Conservation (phyloP, 192 early-diverging fungal species). For the Backusella westeae region DNA sequence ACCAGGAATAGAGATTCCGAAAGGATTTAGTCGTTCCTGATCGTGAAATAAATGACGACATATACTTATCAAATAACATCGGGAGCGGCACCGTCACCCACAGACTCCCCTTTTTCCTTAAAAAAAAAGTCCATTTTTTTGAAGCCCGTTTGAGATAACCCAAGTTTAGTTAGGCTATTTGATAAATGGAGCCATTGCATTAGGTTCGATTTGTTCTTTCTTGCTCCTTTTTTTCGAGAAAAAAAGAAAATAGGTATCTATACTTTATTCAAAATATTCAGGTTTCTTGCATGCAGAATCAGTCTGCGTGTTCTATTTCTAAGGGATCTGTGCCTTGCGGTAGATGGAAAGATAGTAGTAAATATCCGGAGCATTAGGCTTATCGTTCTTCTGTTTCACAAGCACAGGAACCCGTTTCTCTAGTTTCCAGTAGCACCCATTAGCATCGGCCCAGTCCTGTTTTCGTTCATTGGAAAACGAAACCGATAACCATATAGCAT, state of each 20-base stretch:
- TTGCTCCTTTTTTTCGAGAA: not conserved
- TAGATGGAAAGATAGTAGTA: constrained; percentile 5
- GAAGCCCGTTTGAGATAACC: not conserved
- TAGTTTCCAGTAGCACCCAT: not conserved
- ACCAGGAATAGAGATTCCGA: too few species aligned
- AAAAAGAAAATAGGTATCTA: not conserved
- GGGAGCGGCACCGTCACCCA: not conserved
- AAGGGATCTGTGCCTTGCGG: not conserved
- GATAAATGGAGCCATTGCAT: not conserved
- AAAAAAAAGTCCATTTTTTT: not conserved
- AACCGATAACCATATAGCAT: constrained; percentile 18
- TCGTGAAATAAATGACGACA: too few species aligned
- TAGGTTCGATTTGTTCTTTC: not conserved
- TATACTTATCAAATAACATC: too few species aligned
- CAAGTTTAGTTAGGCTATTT: not conserved
- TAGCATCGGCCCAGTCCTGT: not conserved
- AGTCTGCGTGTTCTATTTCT: not conserved
- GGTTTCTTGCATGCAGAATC: not conserved
- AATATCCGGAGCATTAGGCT: constrained; percentile 8
- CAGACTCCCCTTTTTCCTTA: not conserved
- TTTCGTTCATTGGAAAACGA: constrained; percentile 13
- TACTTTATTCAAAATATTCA: not conserved
- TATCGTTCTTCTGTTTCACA: constrained; percentile 12
- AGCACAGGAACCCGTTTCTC: not conserved
- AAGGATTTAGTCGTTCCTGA: too few species aligned